Evolutionary conservation across 2,329 filamentous ascomycete genomes (phyloP).

Genomic region (Alternaria gaisen): DNA sequence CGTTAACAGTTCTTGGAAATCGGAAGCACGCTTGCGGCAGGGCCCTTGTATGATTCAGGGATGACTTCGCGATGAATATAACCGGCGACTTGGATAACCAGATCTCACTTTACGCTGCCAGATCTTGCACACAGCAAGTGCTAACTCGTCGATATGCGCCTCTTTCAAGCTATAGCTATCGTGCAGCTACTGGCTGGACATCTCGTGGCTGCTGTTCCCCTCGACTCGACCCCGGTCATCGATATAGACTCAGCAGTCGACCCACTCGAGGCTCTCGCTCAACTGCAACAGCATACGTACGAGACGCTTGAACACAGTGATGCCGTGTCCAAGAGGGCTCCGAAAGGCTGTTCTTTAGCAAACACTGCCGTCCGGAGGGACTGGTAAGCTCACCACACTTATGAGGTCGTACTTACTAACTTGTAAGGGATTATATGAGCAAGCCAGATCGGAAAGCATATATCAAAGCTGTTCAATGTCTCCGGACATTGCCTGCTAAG

Average conservation of each 20-base stretch:
- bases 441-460: neutral
- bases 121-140: neutral
- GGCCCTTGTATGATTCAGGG: neutral
- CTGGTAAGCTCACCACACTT: neutral
- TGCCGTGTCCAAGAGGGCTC: neutral
- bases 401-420: neutral
- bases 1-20: neutral
- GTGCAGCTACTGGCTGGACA: conserved; percentile 6
- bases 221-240: neutral
- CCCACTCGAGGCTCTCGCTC: conserved; percentile 7
- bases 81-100: neutral
- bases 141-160: neutral
- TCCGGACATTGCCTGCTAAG: conserved; percentile 8
- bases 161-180: neutral
- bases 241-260: conserved; percentile 6
- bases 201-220: conserved; percentile 1
- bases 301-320: neutral
- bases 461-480: conserved; percentile 11
- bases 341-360: conserved; percentile 1
- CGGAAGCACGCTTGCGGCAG: neutral
- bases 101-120: neutral
- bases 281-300: conserved; percentile 10
- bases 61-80: neutral
- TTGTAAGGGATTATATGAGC: conserved; percentile 9
- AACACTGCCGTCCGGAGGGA: conserved; percentile 2